Evolutionary conservation across 1,284 basidiomycete genomes (phyloP).

Genomic region (Cryptococcus jaspeensis): DNA sequence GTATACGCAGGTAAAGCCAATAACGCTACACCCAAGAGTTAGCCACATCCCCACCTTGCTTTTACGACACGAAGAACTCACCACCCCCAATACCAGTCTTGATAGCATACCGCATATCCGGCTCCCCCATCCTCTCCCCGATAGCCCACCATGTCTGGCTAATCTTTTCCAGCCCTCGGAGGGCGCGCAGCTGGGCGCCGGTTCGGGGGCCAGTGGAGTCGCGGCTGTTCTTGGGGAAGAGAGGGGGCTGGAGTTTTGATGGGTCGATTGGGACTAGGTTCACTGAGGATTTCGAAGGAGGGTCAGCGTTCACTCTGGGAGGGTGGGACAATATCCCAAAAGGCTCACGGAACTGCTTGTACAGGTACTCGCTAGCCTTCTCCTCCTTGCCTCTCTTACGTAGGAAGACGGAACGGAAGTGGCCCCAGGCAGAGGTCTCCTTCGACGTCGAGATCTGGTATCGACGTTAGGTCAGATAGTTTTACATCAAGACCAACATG

Average conservation of each 20-base stretch:
- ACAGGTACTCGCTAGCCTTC: constrained; percentile 26
- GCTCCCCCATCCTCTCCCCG: constrained; percentile 66
- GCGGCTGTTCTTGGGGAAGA: constrained; percentile 75
- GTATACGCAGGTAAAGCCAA: constrained; percentile 84
- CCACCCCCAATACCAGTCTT: constrained; percentile 65
- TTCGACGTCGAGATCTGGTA: constrained; percentile 34
- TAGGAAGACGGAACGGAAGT: constrained; percentile 27
- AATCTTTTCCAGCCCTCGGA: constrained; percentile 61
- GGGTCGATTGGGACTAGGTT: constrained; percentile 63
- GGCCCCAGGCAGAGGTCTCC: constrained; percentile 28
- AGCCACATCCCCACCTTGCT: not conserved
- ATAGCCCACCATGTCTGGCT: constrained; percentile 74
- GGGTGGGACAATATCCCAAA: no score
- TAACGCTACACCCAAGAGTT: constrained; percentile 56
- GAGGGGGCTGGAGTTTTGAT: constrained; percentile 59
- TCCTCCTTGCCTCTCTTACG: constrained; percentile 17
- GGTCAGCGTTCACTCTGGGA: no score
- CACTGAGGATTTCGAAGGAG: constrained; percentile 50
- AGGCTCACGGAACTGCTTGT: constrained; percentile 44
- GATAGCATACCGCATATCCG: constrained; percentile 81
- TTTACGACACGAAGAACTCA: constrained; percentile 13
- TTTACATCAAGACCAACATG: not conserved
- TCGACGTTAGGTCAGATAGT: not conserved
- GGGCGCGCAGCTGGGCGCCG: constrained; percentile 64
- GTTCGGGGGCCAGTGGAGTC: constrained; percentile 82